phyloP scores from a whole-genome alignment of 2,329 filamentous ascomycete genomes.

The Botrytis tulipae region DNA sequence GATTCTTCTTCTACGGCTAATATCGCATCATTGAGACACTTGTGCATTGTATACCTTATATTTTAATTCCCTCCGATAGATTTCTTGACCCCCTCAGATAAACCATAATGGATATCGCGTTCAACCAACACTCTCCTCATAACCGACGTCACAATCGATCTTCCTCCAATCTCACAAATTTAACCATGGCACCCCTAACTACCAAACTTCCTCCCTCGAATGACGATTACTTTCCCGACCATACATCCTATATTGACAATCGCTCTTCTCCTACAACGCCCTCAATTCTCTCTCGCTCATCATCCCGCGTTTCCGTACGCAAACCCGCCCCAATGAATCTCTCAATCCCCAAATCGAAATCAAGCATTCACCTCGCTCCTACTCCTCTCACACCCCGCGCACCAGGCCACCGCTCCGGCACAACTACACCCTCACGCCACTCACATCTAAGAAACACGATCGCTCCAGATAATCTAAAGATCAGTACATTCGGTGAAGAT shows the following conservation, averaged over 20 bases:
- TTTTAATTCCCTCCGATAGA: not conserved
- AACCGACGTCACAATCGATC: slow-evolving; percentile 59
- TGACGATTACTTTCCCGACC: slow-evolving; percentile 46
- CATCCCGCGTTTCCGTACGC: slow-evolving; percentile 50
- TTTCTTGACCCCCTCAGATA: not conserved
- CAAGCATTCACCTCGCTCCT: slow-evolving; percentile 53
- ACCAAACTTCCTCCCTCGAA: slow-evolving; percentile 59
- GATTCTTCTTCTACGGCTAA: not conserved
- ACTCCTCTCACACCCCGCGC: slow-evolving; percentile 16
- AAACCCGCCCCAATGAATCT: slow-evolving; percentile 29
- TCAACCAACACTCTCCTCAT: slow-evolving; percentile 58
- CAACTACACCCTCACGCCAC: slow-evolving; percentile 28
- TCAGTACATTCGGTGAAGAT: slow-evolving; percentile 34
- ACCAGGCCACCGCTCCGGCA: slow-evolving; percentile 31
- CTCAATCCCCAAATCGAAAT: slow-evolving; percentile 59
- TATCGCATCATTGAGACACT: not conserved
- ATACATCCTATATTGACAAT: slow-evolving; percentile 57
- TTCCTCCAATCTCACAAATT: slow-evolving; percentile 56
- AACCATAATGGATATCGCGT: slow-evolving; percentile 55
- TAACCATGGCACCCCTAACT: slow-evolving; percentile 63
- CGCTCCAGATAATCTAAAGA: slow-evolving; percentile 31
- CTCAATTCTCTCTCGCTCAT: slow-evolving; percentile 58
- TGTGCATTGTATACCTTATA: not conserved
- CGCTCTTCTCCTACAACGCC: slow-evolving; percentile 65
- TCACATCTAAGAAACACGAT: slow-evolving; percentile 26